These are phyloP conservation scores for Leccinum rimulosum DNA, from an alignment of 768 basidiomycete genomes.

Conservation along the genomic window DNA sequence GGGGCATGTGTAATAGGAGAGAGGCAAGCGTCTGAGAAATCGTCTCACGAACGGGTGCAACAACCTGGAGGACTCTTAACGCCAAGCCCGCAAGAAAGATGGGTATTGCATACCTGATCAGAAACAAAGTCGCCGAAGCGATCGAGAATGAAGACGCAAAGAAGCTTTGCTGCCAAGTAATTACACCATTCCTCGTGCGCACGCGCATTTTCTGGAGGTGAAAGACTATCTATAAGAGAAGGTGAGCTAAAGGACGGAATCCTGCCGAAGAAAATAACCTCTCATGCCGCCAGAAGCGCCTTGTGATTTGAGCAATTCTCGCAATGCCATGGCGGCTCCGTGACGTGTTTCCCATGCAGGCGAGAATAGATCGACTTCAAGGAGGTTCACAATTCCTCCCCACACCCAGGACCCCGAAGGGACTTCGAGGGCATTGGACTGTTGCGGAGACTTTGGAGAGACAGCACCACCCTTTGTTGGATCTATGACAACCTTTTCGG, in stretches of 20 bases:
- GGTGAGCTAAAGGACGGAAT: not conserved
- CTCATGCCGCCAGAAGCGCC: conserved; percentile 81
- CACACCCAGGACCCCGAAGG: conserved; percentile 78
- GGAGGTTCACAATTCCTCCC: conserved; percentile 76
- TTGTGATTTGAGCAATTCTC: conserved; percentile 84
- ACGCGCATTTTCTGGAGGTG: conserved; percentile 55
- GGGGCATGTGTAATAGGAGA: conserved; percentile 83
- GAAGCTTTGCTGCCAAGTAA: conserved; percentile 76
- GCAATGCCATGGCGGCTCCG: conserved; percentile 86
- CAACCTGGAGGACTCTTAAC: conserved; percentile 47
- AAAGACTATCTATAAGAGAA: conserved; percentile 45
- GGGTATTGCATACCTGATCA: conserved; percentile 58
- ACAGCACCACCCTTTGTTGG: conserved; percentile 85
- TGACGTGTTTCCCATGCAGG: conserved; percentile 92
- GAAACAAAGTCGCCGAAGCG: conserved; percentile 98
- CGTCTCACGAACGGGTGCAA: conserved; percentile 95
- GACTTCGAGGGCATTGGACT: conserved; percentile 76
- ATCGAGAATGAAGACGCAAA: conserved; percentile 90
- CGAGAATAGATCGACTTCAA: conserved; percentile 83
- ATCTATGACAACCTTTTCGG: conserved; percentile 73
- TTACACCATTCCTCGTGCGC: conserved; percentile 89
- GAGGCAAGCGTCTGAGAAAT: conserved; percentile 93
- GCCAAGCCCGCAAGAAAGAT: not conserved
- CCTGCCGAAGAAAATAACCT: conserved; percentile 39
- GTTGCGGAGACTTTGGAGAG: conserved; percentile 71